phyloP scores from a whole-genome alignment of 129 eudicot genomes.

The Erigeron canadensis region DNA sequence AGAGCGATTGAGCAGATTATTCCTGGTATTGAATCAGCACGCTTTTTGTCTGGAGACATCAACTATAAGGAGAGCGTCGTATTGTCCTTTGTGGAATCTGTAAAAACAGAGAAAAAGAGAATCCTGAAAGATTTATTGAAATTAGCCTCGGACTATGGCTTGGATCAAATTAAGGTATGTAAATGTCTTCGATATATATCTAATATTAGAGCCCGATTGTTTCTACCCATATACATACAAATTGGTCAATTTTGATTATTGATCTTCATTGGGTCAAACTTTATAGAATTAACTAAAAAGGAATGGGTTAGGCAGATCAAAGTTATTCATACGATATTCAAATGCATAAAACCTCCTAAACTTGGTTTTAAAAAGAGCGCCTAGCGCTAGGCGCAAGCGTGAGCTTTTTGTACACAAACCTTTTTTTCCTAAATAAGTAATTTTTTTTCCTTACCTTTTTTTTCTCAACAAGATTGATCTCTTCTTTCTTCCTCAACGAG shows the following conservation, averaged over 20 bases:
- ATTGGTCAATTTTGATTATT: background rate
- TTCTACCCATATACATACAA: background rate
- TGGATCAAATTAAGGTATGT: slow-evolving; percentile 77
- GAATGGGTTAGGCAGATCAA: background rate
- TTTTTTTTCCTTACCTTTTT: too few species aligned
- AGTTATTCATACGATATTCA: background rate
- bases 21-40: slow-evolving; percentile 86
- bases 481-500: too few species aligned
- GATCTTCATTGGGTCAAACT: background rate
- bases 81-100: slow-evolving; percentile 63
- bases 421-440: too few species aligned
- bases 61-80: slow-evolving; percentile 71
- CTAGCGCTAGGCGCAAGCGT: too few species aligned
- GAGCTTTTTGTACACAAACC: too few species aligned
- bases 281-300: background rate
- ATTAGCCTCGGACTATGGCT: slow-evolving; percentile 71
- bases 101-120: slow-evolving; percentile 66
- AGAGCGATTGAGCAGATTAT: slow-evolving; percentile 80
- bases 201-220: slow-evolving; percentile 1
- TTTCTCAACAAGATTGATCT: too few species aligned
- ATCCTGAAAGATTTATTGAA: slow-evolving; percentile 67
- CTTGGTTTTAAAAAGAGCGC: too few species aligned
- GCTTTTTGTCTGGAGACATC: slow-evolving; percentile 75
- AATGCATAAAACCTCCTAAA: background rate
- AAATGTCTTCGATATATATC: slow-evolving; percentile 17